Conservation (phyloP, 352 stramenopile species). For the Pythium pyrilobum region DNA sequence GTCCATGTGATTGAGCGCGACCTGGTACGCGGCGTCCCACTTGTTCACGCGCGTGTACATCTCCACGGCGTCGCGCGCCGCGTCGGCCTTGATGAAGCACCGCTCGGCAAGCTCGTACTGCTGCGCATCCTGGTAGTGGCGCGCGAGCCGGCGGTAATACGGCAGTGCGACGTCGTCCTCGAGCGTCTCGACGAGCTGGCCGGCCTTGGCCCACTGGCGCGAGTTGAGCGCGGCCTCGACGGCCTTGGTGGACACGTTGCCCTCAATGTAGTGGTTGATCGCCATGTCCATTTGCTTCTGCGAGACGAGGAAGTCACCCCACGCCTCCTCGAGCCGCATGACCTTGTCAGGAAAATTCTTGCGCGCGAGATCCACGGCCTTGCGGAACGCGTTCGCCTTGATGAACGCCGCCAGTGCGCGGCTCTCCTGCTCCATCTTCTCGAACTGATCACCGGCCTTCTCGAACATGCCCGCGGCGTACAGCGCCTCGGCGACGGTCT, state of each 20-base stretch:
- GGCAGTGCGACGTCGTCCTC: slow-evolving; percentile 87
- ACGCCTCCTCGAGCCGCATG: slow-evolving; percentile 88
- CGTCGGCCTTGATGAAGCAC: slow-evolving; percentile 91
- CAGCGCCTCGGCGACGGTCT: slow-evolving; percentile 88
- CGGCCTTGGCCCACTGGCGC: slow-evolving; percentile 91
- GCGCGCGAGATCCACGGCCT: slow-evolving; percentile 90
- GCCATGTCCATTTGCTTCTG: slow-evolving; percentile 95
- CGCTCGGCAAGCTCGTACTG: slow-evolving; percentile 86
- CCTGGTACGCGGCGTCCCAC: slow-evolving; percentile 91
- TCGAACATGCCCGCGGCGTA: slow-evolving; percentile 89
- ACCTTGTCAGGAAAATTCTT: slow-evolving; percentile 89
- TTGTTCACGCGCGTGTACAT: slow-evolving; percentile 94
- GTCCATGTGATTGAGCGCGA: slow-evolving; percentile 90
- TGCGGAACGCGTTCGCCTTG: slow-evolving; percentile 90
- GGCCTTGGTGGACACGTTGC: slow-evolving; percentile 88
- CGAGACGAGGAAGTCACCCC: slow-evolving; percentile 91
- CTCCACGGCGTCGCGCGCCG: slow-evolving; percentile 86
- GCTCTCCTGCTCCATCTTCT: slow-evolving; percentile 90
- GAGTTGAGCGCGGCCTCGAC: slow-evolving; percentile 91
- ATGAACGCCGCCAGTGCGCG: slow-evolving; percentile 90
- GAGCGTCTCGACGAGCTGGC: slow-evolving; percentile 89
- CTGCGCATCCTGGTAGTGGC: slow-evolving; percentile 88
- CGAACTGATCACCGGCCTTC: slow-evolving; percentile 92
- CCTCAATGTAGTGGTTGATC: slow-evolving; percentile 97
- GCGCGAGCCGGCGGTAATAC: slow-evolving; percentile 86